Evolutionary conservation across 441 rosid species (phyloP), one percentile per base, ranked within the genome.

Genomic region (Pelargonium cotyledonis): DNA sequence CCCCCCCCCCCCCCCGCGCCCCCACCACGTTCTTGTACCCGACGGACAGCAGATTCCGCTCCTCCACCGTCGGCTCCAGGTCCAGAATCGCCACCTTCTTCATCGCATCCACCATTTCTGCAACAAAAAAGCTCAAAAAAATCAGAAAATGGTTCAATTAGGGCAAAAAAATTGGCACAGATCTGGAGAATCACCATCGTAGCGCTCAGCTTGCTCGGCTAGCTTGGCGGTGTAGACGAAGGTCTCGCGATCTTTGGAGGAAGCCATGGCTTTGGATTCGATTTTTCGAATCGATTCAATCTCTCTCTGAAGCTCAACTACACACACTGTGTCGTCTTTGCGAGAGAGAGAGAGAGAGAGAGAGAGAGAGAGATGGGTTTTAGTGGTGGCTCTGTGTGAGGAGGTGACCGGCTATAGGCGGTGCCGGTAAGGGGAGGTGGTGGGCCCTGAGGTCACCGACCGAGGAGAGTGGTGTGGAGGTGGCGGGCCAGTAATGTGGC

Each of bases 1-100:
- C 53, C n/a, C n/a, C n/a, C n/a, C n/a, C n/a, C n/a, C n/a, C 76
- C 26, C 81, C 51, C 49, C 80, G 62, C 5, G 76, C 67, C 15
- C 79, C 79, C 1, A 79, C 68, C 69, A 76, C 78, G 68, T 79
- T 76, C 76, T 79, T 76, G 65, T 71, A 79, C 9, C 78, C 82
- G 46, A 79, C 82, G 2, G 82, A 79, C 29, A 79, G 75, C 2
- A 76, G 66, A 60, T 76, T 79, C 66, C 76, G 72, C 72, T 79
- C 80, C 65, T 79, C 82, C 7, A 73, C 73, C 2, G 80, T 67
- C 70, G 76, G 44, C 35, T 79, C 78, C 43, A 65, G 49, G 15
- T 76, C 72, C 31, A 76, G 75, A 12, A 65, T 67, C 2, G 76
- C 79, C 6, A 72, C 76, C 38, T 68, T 75, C 69, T 72, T 72